These are phyloP conservation scores for Phytophthora cryptogea DNA, from an alignment of 352 stramenopile species.

Conservation along the genomic window DNA sequence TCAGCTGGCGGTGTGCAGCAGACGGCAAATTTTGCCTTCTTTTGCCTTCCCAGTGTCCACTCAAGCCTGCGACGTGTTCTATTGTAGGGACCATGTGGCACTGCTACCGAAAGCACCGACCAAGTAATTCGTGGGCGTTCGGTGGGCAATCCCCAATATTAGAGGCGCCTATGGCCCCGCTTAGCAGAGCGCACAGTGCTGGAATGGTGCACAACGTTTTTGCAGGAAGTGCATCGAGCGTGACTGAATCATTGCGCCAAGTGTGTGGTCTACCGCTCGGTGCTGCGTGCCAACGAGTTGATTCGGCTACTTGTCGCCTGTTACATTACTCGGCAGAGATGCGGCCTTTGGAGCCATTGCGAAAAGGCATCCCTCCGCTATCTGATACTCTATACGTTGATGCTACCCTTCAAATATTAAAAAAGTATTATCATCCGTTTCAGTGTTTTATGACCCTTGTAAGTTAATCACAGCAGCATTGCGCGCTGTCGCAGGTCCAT, in stretches of 20 bases:
- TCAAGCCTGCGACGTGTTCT: slow-evolving; percentile 23
- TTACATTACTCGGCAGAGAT: slow-evolving; percentile 24
- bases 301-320: slow-evolving; percentile 19
- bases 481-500: background rate
- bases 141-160: background rate
- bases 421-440: background rate
- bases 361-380: background rate
- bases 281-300: background rate
- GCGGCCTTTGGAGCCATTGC: slow-evolving; percentile 6
- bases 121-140: slow-evolving; percentile 3
- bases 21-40: no score
- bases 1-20: slow-evolving; percentile 18
- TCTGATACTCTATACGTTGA: background rate
- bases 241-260: background rate
- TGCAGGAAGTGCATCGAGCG: slow-evolving; percentile 1
- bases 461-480: background rate
- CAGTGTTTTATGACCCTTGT: background rate
- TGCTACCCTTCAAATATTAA: no score
- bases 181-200: background rate
- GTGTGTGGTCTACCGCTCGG: background rate
- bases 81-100: slow-evolving; percentile 10
- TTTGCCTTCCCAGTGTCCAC: background rate
- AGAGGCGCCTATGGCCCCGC: background rate
- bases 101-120: slow-evolving; percentile 5
- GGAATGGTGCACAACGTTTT: background rate